Conservation (phyloP, 2,329 filamentous ascomycete species). For the Fusarium clavum region DNA sequence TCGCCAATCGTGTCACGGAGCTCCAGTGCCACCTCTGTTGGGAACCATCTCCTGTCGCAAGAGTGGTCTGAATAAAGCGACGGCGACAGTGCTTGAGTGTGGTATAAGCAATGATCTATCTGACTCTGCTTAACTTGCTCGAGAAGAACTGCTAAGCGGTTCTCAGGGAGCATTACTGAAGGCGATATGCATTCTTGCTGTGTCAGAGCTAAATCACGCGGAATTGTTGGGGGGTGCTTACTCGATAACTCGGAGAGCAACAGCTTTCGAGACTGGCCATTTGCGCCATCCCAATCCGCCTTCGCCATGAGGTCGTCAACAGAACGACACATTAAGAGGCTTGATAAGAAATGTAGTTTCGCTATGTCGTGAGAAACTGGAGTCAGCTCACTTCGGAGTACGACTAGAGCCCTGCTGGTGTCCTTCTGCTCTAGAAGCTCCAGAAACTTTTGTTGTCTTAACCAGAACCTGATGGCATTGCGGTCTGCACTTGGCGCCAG, state of each 20-base stretch:
- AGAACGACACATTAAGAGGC: conserved; percentile 88
- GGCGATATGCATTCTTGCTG: conserved; percentile 88
- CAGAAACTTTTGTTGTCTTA: conserved; percentile 94
- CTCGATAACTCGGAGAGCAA: conserved; percentile 87
- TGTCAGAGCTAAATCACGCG: background rate
- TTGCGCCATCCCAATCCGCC: conserved; percentile 86
- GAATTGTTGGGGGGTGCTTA: conserved; percentile 56
- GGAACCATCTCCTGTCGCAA: conserved; percentile 85
- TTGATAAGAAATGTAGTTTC: conserved; percentile 85
- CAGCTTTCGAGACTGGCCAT: conserved; percentile 77
- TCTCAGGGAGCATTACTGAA: conserved; percentile 95
- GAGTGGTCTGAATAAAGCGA: conserved; percentile 90
- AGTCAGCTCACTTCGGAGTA: conserved; percentile 89
- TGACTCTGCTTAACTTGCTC: conserved; percentile 87
- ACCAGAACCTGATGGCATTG: conserved; percentile 84
- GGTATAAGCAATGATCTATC: conserved; percentile 86
- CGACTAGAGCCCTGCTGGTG: conserved; percentile 77
- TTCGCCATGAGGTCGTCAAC: conserved; percentile 79
- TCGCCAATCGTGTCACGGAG: conserved; percentile 81
- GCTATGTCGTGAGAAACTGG: conserved; percentile 83
- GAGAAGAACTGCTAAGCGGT: conserved; percentile 83
- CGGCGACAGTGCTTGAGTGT: conserved; percentile 81
- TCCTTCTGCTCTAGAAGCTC: conserved; percentile 86
- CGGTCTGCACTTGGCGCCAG: conserved; percentile 80
- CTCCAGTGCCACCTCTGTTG: conserved; percentile 76